Base-by-base conservation (phyloP, 352 stramenopile species). In the Phytopythium chamaehyphon region DNA sequence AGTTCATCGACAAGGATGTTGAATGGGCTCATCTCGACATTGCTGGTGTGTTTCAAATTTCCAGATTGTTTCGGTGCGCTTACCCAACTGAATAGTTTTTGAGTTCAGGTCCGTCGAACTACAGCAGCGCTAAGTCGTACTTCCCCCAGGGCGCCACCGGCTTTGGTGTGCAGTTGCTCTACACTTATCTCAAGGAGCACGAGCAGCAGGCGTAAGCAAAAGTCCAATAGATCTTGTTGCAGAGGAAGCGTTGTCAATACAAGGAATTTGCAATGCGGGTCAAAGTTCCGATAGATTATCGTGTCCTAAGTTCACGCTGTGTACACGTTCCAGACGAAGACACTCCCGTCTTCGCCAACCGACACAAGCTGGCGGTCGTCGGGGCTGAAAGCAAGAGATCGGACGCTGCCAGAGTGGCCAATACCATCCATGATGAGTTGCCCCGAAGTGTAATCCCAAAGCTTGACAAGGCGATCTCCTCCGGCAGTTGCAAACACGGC, bases 321-420 rank as follows among this genome's bases (percentile, higher is more conserved):
- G 65, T 93, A 97, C 36, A 97, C 64, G 55, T 97, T 97, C 88
- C 88, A 98, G 45, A 98, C 66, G 51, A 97, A 95, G 31, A 97
- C 77, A 64, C 84, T 83, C 47, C 91, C 90, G 55, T 98, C 92
- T 23, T 96, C 84, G 38, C 92, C 92, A 4, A 96, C 86, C 0
- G 76, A 93, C 16, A 97, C 71, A 36, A 98, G 81, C 62, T 98
- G 92, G 40, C 86, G 77, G 53, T 98, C 92, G 58, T 98, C 88
- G 3, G 88, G 79, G 51, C 83, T 95, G 60, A 98, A 97, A 1
- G 70, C 76, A 0, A 96, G 56, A n/a, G 69, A 63, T 21, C 69
- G 69, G 10, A 97, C 72, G 52, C 69, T 73, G 15, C 75, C 83
- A 9, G 86, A 95, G 66, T 96, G 88, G 8, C 78, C 87, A 1